phyloP scores from a whole-genome alignment of 1,284 basidiomycete species.

The Blastosporella zonata region DNA sequence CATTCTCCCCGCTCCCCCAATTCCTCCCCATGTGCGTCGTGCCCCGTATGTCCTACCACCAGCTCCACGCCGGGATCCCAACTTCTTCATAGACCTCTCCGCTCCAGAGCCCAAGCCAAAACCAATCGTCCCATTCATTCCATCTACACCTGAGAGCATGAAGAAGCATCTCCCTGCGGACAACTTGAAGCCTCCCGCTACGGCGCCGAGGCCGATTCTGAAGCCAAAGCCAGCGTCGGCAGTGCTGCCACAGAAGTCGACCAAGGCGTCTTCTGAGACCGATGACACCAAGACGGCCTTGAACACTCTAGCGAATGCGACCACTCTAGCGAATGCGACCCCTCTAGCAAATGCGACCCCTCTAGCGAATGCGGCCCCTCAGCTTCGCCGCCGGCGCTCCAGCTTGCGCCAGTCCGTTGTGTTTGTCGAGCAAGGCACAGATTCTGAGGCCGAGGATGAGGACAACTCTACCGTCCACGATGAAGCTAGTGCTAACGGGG shows the following conservation, averaged over 20 bases:
- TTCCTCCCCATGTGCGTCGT: not conserved
- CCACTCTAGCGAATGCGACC: not conserved
- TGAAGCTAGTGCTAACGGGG: not conserved
- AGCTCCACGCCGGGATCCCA: not conserved
- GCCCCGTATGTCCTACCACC: not conserved
- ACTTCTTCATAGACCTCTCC: not conserved
- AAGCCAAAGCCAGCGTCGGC: constrained; percentile 1
- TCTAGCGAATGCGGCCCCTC: not conserved
- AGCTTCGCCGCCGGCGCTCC: not conserved
- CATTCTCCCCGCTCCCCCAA: not conserved
- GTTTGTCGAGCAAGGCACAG: not conserved
- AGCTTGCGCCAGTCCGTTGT: not conserved
- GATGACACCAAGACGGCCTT: not conserved
- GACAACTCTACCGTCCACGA: not conserved
- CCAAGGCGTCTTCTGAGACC: not conserved
- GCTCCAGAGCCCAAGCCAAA: not conserved
- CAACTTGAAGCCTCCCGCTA: not conserved
- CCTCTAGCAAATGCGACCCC: not conserved
- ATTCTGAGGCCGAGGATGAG: not conserved
- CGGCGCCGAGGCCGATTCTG: not conserved
- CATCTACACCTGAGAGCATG: not conserved
- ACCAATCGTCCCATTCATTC: constrained; percentile 3
- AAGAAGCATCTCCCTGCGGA: not conserved
- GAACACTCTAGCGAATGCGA: not conserved
- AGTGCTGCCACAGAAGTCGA: not conserved